phyloP scores from a whole-genome alignment of 495 filamentous ascomycete species.

The Talaromyces wortmannii region DNA sequence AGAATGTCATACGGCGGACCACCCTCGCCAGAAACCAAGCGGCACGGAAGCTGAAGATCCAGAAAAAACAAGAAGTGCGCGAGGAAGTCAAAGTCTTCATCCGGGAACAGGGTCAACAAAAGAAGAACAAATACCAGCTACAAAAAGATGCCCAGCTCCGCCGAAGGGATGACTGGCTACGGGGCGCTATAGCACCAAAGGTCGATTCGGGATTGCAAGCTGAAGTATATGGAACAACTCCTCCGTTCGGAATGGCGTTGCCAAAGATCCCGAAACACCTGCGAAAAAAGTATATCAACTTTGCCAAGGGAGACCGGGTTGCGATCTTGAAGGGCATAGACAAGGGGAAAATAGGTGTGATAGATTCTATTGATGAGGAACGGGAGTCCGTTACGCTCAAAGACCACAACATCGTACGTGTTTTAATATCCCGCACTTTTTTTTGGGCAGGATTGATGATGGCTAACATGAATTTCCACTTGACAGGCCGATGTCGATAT shows the following conservation, averaged over 20 bases:
- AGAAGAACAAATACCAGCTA: constrained; percentile 14
- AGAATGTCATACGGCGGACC: constrained; percentile 67
- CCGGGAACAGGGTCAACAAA: constrained; percentile 25
- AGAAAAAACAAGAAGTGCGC: constrained; percentile 25
- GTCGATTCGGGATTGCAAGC: constrained; percentile 51
- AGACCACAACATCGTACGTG: constrained; percentile 61
- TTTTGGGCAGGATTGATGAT: too few species aligned
- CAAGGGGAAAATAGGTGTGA: constrained; percentile 71
- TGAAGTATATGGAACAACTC: constrained; percentile 43
- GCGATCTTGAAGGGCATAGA: constrained; percentile 69
- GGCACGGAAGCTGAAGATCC: constrained; percentile 38
- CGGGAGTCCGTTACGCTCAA: constrained; percentile 54
- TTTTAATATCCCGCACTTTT: background rate
- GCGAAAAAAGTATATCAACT: constrained; percentile 52
- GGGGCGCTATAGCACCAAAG: constrained; percentile 69
- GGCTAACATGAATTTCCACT: background rate
- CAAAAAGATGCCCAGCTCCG: constrained; percentile 21
- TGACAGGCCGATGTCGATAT: constrained; percentile 50
- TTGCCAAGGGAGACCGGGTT: constrained; percentile 67
- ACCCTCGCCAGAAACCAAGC: constrained; percentile 59
- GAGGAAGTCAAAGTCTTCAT: constrained; percentile 23
- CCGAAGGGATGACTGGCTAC: constrained; percentile 63
- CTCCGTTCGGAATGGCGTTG: constrained; percentile 26
- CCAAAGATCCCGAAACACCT: constrained; percentile 31
- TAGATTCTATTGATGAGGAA: constrained; percentile 49